phyloP scores from a whole-genome alignment of 2,329 filamentous ascomycete genomes.

The Ophiostoma ips region DNA sequence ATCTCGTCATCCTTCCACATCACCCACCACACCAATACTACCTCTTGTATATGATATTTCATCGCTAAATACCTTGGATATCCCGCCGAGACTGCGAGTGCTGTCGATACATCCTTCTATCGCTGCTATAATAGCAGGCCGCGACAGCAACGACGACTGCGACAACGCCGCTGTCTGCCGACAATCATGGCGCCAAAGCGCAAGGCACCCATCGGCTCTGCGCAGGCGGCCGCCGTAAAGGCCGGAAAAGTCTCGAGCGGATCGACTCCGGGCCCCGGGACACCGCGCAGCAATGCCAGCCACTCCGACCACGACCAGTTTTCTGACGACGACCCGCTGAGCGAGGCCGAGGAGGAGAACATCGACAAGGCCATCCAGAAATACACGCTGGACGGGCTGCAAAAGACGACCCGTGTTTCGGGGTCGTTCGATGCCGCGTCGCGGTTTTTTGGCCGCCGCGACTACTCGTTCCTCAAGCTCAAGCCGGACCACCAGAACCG shows the following conservation, averaged over 20 bases:
- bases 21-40: too few relatives aligned
- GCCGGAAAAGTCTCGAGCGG: conserved; percentile 40
- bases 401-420: not conserved
- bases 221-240: conserved; percentile 32
- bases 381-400: conserved; percentile 36
- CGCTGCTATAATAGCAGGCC: too few relatives aligned
- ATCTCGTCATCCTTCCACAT: too few relatives aligned
- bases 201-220: conserved; percentile 41
- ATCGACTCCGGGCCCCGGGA: conserved; percentile 47
- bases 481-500: conserved; percentile 84
- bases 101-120: too few relatives aligned
- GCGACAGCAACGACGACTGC: not conserved
- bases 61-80: too few relatives aligned
- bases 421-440: conserved; percentile 19
- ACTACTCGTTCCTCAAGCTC: conserved; percentile 70
- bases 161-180: not conserved
- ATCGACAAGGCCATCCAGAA: conserved; percentile 46
- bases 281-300: conserved; percentile 40
- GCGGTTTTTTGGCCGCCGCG: conserved; percentile 26
- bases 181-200: conserved; percentile 55
- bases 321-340: conserved; percentile 34
- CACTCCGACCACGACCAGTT: conserved; percentile 40
- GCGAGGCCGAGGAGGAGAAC: conserved; percentile 38
- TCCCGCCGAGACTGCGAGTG: too few relatives aligned
- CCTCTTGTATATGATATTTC: too few relatives aligned